Conservation (phyloP, 2,329 filamentous ascomycete genomes). For the Colletotrichum spinosum region DNA sequence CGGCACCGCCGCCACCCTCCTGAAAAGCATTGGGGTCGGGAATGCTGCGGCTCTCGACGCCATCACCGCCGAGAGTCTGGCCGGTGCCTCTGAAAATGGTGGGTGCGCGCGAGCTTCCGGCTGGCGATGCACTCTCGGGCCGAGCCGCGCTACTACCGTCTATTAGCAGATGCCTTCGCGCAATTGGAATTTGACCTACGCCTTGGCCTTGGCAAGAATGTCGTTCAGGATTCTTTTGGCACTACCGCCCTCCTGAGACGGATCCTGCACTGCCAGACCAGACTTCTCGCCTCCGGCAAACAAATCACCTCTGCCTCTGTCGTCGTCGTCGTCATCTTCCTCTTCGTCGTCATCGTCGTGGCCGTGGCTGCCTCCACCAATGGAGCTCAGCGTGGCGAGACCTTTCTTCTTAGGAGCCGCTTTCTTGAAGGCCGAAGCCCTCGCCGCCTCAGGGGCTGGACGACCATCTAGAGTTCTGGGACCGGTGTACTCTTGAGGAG, state of each 20-base stretch:
- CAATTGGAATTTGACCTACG: slow-evolving; percentile 55
- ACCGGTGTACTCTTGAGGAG: slow-evolving; percentile 64
- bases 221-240: slow-evolving; percentile 70
- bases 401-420: slow-evolving; percentile 67
- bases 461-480: slow-evolving; percentile 73
- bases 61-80: slow-evolving; percentile 83
- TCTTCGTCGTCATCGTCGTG: slow-evolving; percentile 72
- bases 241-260: slow-evolving; percentile 56
- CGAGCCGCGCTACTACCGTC: slow-evolving; percentile 68
- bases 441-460: slow-evolving; percentile 58
- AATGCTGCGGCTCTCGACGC: slow-evolving; percentile 75
- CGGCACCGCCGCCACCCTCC: slow-evolving; percentile 44
- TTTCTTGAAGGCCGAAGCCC: slow-evolving; percentile 49
- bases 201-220: slow-evolving; percentile 72
- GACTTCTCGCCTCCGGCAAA: slow-evolving; percentile 91
- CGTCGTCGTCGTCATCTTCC: slow-evolving; percentile 66
- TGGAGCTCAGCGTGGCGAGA: slow-evolving; percentile 70
- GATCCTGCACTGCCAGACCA: slow-evolving; percentile 75
- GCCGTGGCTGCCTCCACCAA: slow-evolving; percentile 62
- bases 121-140: slow-evolving; percentile 61
- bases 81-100: slow-evolving; percentile 76
- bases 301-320: slow-evolving; percentile 72
- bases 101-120: slow-evolving; percentile 61
- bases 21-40: slow-evolving; percentile 65
- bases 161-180: not conserved